phyloP scores from a whole-genome alignment of 2,329 filamentous ascomycete species.

The Colletotrichum caudatum region DNA sequence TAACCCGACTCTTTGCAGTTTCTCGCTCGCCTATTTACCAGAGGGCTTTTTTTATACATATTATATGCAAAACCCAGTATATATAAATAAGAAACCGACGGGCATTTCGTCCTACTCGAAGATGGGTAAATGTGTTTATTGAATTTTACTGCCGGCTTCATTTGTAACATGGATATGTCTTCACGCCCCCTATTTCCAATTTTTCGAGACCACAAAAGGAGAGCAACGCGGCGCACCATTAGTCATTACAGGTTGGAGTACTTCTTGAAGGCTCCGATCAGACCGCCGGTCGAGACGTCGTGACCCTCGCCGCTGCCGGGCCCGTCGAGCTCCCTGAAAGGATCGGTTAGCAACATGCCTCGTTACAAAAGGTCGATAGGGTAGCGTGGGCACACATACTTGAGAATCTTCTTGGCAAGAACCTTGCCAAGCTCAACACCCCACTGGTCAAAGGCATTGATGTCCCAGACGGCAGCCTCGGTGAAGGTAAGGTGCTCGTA shows the following conservation, averaged over 20 bases:
- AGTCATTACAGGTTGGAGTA: constrained; percentile 62
- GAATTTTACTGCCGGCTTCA: constrained; percentile 14
- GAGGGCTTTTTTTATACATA: no score
- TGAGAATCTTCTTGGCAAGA: constrained; percentile 90
- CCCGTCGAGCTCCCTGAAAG: constrained; percentile 80
- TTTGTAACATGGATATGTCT: constrained; percentile 10
- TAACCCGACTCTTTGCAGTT: no score
- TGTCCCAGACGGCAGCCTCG: constrained; percentile 98
- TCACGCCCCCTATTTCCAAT: constrained; percentile 26
- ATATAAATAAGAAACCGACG: no score
- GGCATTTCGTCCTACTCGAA: no score
- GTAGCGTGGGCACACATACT: constrained; percentile 44
- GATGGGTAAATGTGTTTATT: not conserved
- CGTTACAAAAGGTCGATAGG: not conserved
- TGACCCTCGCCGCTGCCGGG: constrained; percentile 78
- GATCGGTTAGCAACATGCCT: constrained; percentile 9
- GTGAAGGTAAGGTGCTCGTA: constrained; percentile 99
- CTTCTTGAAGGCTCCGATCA: constrained; percentile 94
- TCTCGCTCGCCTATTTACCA: no score
- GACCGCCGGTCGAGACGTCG: constrained; percentile 87
- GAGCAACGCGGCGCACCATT: constrained; percentile 27
- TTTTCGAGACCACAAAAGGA: constrained; percentile 27
- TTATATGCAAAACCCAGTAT: not conserved
- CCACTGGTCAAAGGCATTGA: constrained; percentile 99
- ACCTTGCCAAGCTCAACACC: constrained; percentile 98